Evolutionary conservation across 1,139 yeast genomes (phyloP), one percentile per base, ranked within the genome.

Genomic region (Petasospora fabianii): DNA sequence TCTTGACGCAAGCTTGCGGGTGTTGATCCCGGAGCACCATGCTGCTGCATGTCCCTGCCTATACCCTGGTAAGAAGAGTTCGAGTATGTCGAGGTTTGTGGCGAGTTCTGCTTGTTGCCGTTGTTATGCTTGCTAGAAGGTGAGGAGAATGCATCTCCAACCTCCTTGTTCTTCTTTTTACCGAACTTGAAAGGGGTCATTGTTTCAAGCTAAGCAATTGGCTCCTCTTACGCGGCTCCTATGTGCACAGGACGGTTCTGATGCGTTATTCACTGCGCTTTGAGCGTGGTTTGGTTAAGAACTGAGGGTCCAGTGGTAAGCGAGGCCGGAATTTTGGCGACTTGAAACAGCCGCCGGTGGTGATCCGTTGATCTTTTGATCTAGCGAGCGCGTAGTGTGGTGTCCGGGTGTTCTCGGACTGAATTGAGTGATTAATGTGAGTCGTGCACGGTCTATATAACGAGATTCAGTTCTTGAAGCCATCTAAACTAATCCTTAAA

Each of bases 161-260:
- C 32, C 13, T 44, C 47, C 19, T 46, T 38, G 30, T 49, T 44
- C 47, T 53, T 52, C 48, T 53, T 54, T 47, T 51, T 54, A 6
- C 58, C 55, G 41, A 54, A 54, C 45, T 53, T 54, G 49, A 54
- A 54, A 2, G 57, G 52, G 7, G 58, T 49, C 55, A 51, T 50
- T n/a, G n/a, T n/a, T n/a, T n/a, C n/a, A n/a, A n/a, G n/a, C n/a
- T n/a, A n/a, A n/a, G n/a, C n/a, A n/a, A n/a, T n/a, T n/a, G n/a
- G n/a, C n/a, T n/a, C n/a, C n/a, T n/a, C n/a, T n/a, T n/a, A n/a
- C n/a, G n/a, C n/a, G n/a, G n/a, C n/a, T n/a, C n/a, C n/a, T n/a
- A n/a, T n/a, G n/a, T n/a, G n/a, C n/a, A n/a, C n/a, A n/a, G n/a
- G n/a, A n/a, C n/a, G n/a, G n/a, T n/a, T n/a, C n/a, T n/a, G n/a